Conservation (phyloP, 192 early-diverging fungal species). For the Coemansia sp. region DNA sequence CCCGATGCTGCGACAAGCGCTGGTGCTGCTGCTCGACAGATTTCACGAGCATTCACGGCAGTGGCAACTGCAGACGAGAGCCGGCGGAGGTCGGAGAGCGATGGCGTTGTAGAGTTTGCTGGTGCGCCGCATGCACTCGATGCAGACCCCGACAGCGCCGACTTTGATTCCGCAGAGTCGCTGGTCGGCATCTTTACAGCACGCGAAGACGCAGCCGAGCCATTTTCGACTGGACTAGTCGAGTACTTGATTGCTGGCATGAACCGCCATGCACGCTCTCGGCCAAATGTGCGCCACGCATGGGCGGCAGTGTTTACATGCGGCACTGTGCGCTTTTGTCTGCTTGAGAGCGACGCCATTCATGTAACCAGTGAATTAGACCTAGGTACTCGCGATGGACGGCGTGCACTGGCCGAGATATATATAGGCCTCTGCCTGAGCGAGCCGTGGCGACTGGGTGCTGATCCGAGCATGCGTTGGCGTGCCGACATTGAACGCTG, state of each 20-base stretch:
- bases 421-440: constrained; percentile 7
- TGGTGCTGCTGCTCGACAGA: neutral
- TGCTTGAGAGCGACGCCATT: constrained; percentile 48
- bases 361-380: constrained; percentile 17
- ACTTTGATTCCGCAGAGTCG: constrained; percentile 9
- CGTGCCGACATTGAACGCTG: constrained; percentile 22
- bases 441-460: constrained; percentile 42
- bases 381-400: constrained; percentile 10
- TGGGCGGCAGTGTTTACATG: constrained; percentile 33
- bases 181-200: constrained; percentile 26
- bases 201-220: constrained; percentile 24
- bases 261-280: constrained; percentile 29
- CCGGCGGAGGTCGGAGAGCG: constrained; percentile 6
- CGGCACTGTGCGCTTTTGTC: constrained; percentile 28
- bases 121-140: neutral
- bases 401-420: constrained; percentile 8
- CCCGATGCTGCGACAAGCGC: constrained; percentile 1
- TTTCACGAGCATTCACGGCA: constrained; percentile 12
- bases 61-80: neutral
- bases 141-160: neutral
- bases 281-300: constrained; percentile 26
- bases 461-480: constrained; percentile 45
- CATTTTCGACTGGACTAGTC: constrained; percentile 39
- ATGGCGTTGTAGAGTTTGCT: constrained; percentile 31
- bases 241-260: constrained; percentile 36